These are phyloP conservation scores for Chenopodium quinoa DNA, from an alignment of 148 eudicot species.

Conservation along the genomic window DNA sequence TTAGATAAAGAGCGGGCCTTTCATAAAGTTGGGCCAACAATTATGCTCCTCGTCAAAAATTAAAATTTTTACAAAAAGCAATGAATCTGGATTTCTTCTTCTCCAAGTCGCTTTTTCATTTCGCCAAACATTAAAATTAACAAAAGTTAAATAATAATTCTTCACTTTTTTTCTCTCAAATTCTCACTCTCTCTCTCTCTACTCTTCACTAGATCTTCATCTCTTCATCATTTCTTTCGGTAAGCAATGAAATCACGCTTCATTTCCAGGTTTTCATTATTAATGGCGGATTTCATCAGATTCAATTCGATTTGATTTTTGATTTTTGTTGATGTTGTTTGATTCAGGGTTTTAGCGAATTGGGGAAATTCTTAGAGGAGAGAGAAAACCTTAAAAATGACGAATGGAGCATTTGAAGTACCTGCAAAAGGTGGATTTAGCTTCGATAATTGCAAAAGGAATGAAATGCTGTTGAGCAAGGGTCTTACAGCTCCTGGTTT, in stretches of 20 bases:
- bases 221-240: not conserved
- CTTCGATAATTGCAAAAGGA: slow-evolving; percentile 70
- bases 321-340: not conserved
- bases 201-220: slow-evolving; percentile 1
- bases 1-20: not conserved
- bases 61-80: too few species aligned
- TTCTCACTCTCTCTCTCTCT: not conserved
- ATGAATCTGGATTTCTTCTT: slow-evolving; percentile 26
- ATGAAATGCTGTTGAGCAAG: slow-evolving; percentile 62
- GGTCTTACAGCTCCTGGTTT: slow-evolving; percentile 51
- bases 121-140: not conserved
- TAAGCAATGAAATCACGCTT: not conserved
- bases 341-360: slow-evolving; percentile 27
- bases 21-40: too few species aligned
- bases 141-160: not conserved
- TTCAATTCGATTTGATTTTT: not conserved
- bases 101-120: slow-evolving; percentile 17
- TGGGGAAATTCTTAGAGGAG: not conserved
- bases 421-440: slow-evolving; percentile 72
- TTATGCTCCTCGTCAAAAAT: too few species aligned
- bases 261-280: not conserved
- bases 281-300: too few species aligned
- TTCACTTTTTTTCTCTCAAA: not conserved
- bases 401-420: slow-evolving; percentile 41
- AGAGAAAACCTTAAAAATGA: slow-evolving; percentile 25